Evolutionary conservation across 371 early-diverging fungal genomes (phyloP).

Genomic region (Haplosporangium sp.): DNA sequence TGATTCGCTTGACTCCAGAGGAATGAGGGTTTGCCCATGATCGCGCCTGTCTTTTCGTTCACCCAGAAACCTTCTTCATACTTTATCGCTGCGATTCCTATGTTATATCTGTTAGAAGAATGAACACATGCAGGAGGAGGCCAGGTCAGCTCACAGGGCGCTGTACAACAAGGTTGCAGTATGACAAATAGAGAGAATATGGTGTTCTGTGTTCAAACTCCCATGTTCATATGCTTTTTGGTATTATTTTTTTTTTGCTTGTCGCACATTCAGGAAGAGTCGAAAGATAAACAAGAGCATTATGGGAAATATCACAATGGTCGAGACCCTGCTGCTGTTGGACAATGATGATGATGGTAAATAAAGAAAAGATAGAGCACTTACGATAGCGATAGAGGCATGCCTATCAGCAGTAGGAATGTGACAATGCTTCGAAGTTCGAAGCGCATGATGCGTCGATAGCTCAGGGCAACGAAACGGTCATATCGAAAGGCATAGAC

Average conservation of each 20-base stretch:
- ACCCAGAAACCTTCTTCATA: constrained; percentile 28
- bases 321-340: too few species aligned
- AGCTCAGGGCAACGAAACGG: constrained; percentile 22
- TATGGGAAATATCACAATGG: background rate
- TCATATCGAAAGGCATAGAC: constrained; percentile 30
- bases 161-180: too few species aligned
- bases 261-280: background rate
- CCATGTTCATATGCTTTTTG: constrained; percentile 9
- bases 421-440: constrained; percentile 45
- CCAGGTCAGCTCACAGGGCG: too few species aligned
- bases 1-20: constrained; percentile 10
- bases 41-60: background rate
- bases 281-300: background rate
- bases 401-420: constrained; percentile 24
- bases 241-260: background rate
- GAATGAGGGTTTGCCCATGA: constrained; percentile 3
- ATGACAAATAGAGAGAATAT: too few species aligned
- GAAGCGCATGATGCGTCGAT: constrained; percentile 32
- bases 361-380: constrained; percentile 2
- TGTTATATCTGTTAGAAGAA: constrained; percentile 10
- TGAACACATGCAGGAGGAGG: too few species aligned
- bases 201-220: too few species aligned
- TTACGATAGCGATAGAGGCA: constrained; percentile 30
- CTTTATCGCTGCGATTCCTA: constrained; percentile 20
- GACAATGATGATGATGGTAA: background rate